Evolutionary conservation across 129 eudicot species (phyloP), one percentile per base, ranked within the genome.

Genomic region (Escallonia herrerae): DNA sequence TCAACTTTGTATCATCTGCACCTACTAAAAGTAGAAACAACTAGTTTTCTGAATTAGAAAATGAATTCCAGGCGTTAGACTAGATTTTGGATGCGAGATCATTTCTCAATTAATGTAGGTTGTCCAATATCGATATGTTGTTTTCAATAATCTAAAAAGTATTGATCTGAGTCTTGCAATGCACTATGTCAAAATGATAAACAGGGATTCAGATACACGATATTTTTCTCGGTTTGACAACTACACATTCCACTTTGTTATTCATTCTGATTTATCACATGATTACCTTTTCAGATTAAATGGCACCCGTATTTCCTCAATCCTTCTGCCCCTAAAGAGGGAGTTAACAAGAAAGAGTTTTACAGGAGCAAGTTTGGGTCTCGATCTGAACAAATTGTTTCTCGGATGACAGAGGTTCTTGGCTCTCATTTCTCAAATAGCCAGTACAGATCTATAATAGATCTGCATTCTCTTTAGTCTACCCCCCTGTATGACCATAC

Each of bases 271-370:
- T 66, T 49, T n/a, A 40, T 58, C 6, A 40, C 45, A 10, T 42
- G 13, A 5, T 42, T 33, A 12, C 55, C 33, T 54, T 66, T 78
- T 68, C 91, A 93, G 99, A 64, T 93, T 33, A 82, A 66, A 43
- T 89, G 93, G 91, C 99, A 89, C 76, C 99, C 98, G 2, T 93
- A 51, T 74, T 71, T 93, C 56, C 87, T 93, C 65, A 53, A 86
- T 68, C 99, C 99, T 43, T 80, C 90, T 64, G 95, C 95, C 40
- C 90, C 96, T 8, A 81, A 78, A 66, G 90, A 89, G 74, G 99
- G 99, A 8, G 68, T 93, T 33, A 76, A 74, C 76, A 93, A 93
- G 84, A 72, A 67, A 76, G 95, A 83, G 1, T 82, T 58, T 68
- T 93, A 85, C 80, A 65, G 70, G 60, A 77, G 53, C 15, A 79